Base-by-base conservation (phyloP, 2,329 filamentous ascomycete genomes). In the Fusarium sp. region DNA sequence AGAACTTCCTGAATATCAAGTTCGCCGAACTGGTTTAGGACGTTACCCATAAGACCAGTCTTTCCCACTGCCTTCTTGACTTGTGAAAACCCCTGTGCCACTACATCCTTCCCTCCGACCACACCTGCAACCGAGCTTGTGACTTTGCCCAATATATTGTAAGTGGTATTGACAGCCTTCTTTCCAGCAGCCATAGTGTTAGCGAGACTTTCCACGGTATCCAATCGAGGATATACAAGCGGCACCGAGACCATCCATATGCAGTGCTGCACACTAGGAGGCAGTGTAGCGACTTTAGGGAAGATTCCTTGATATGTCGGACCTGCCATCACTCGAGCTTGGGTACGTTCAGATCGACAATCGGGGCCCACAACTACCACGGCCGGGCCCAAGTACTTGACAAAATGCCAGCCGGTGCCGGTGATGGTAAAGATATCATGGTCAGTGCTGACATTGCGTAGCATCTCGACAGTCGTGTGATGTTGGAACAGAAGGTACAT, bases 401-500 rank as follows among this genome's bases (percentile, higher is more conserved):
- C 89, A 79, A 98, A 99, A 80, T 99, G 96, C 96, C 96, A 99
- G 10, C 96, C 96, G 21, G 92, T 92, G n/a, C 96, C 95, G 0
- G 96, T 98, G 58, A 99, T 91, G 2, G 95, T 98, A 81, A 99
- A 99, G 8, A 99, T 88, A 74, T 99, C 96, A 49, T 90, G 87
- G 76, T 99, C 96, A 48, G 93, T 92, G 75, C 87, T 92, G 61
- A 97, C 91, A 73, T 97, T 95, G 55, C 94, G 92, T 60, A 99
- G 88, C 43, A 98, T 92, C 77, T 98, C 96, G 5, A 97, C 86
- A 0, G 95, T 98, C 0, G 96, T 98, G 79, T 99, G 96, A 77
- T 99, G 96, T 78, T 99, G 96, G 85, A 99, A 99, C 10, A 99
- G 87, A 37, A 99, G 86, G 78, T 98, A 99, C 94, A 98, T 98